Evolutionary conservation across 768 basidiomycete species (phyloP), one percentile per base, ranked within the genome.

Genomic region (Serendipita vermifera): DNA sequence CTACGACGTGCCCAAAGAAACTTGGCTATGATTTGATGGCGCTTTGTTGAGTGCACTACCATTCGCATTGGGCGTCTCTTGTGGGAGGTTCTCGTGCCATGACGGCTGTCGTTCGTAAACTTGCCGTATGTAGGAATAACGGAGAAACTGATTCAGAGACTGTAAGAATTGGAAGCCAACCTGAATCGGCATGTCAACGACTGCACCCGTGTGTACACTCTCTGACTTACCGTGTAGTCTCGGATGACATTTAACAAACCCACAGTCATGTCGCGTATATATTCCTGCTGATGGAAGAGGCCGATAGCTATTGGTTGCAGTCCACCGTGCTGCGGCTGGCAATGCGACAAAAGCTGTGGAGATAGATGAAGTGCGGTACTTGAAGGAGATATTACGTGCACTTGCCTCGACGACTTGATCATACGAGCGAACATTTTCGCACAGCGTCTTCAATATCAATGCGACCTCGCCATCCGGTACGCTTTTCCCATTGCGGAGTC

Each of bases 391-490:
- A 65, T 26, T 14, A 24, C 31, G 5, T 26, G 17, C 6, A 66
- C 74, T 38, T 57, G 91, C 94, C 77, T 97, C 91, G 1, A 87
- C 77, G 13, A 89, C 83, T 66, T 94, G 88, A 54, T 93, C 90
- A 62, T 97, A 96, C 0, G 79, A 76, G 62, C 77, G 80, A 40
- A 89, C 75, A 22, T 22, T 43, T 22, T 43, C 24, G 24, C 41
- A 43, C 41, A 43, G 14, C 51, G 77, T 79, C 32, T 85, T 81
- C 71, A 86, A 81, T 55, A 98, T 92, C 33, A 79, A 62, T 59
- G 81, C 75, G 0, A 79, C 80, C 68, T 98, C 96, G 1, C 72
- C 63, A 59, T 90, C 85, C 1, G 78, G 63, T 68, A 98, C 72
- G 54, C 73, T 77, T 66, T 81, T 88, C 15, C 77, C 79, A 61